Percentiles rank a stretch among this genome's conserved stretches.
Evolutionary conservation across 2,329 filamentous ascomycete genomes (phyloP).

Genomic region (Calonectria multiphialidica): DNA sequence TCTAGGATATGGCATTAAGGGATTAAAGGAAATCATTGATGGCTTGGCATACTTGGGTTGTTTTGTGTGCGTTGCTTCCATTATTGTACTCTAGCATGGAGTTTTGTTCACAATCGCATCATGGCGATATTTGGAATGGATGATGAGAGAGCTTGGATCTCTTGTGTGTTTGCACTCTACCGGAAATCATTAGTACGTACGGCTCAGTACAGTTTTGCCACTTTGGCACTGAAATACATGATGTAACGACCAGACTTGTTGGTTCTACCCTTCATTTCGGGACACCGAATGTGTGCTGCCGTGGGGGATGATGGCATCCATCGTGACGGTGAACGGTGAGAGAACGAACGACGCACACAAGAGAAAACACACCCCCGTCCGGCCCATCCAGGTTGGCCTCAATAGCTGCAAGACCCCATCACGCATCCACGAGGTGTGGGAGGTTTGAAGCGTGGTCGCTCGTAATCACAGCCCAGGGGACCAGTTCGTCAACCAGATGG

Average conservation of each 20-base stretch:
- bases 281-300: neutral
- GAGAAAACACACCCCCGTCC: constrained; percentile 8
- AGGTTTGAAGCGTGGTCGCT: neutral
- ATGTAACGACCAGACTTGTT: neutral
- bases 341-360: neutral
- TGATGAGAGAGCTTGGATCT: constrained; percentile 9
- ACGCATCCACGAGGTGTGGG: neutral
- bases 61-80: constrained; percentile 13
- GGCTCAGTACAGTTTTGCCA: constrained; percentile 11
- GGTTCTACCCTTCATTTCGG: neutral
- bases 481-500: neutral
- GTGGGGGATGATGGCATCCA: neutral
- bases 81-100: constrained; percentile 33
- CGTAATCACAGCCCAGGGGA: neutral
- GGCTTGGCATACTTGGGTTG: constrained; percentile 12
- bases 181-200: constrained; percentile 23
- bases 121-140: constrained; percentile 18
- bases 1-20: constrained; percentile 35
- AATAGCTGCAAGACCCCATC: constrained; percentile 2
- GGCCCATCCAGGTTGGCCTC: neutral
- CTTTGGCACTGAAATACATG: constrained; percentile 35
- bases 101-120: constrained; percentile 26
- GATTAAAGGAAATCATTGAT: constrained; percentile 34
- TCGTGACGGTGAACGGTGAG: constrained; percentile 8
- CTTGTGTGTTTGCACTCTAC: neutral